Evolutionary conservation across 2,329 filamentous ascomycete genomes (phyloP).

Genomic region (Diaporthe sp.): DNA sequence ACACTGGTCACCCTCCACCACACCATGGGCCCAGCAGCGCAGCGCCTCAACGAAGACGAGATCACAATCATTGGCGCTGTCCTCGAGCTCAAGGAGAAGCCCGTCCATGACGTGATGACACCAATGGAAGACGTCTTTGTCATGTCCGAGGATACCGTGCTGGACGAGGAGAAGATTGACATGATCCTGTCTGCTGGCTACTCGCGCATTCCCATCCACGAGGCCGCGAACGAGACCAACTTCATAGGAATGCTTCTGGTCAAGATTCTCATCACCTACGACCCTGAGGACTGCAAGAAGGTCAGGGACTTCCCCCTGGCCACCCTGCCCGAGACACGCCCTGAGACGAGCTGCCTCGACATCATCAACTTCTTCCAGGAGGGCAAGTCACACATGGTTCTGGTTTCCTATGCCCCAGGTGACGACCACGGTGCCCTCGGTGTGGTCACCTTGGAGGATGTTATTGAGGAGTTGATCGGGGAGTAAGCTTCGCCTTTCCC

Average conservation of each 20-base stretch:
- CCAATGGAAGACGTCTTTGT: constrained; percentile 98
- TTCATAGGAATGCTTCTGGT: constrained; percentile 98
- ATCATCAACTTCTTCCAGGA: constrained; percentile 99
- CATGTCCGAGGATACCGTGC: constrained; percentile 92
- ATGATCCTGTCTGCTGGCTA: constrained; percentile 93
- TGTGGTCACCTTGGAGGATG: constrained; percentile 96
- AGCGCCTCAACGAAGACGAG: constrained; percentile 95
- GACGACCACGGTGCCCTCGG: constrained; percentile 91
- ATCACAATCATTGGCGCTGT: constrained; percentile 99
- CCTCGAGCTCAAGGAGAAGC: constrained; percentile 94
- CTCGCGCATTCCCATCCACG: constrained; percentile 94
- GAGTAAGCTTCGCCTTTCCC: constrained; percentile 74
- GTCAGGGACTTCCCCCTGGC: constrained; percentile 94
- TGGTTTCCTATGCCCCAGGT: constrained; percentile 92
- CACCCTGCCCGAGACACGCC: constrained; percentile 93
- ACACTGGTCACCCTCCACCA: constrained; percentile 96
- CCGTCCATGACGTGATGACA: constrained; percentile 97
- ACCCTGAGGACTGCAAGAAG: constrained; percentile 89
- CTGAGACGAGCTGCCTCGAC: constrained; percentile 96
- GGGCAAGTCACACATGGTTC: constrained; percentile 98
- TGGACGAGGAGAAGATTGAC: constrained; percentile 96
- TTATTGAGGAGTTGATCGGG: constrained; percentile 98
- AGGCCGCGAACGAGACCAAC: constrained; percentile 84
- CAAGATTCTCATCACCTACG: constrained; percentile 99
- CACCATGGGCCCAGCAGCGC: constrained; percentile 86